Conservation (phyloP, 257 asterid species). For the Nyctanthes arbortristis region DNA sequence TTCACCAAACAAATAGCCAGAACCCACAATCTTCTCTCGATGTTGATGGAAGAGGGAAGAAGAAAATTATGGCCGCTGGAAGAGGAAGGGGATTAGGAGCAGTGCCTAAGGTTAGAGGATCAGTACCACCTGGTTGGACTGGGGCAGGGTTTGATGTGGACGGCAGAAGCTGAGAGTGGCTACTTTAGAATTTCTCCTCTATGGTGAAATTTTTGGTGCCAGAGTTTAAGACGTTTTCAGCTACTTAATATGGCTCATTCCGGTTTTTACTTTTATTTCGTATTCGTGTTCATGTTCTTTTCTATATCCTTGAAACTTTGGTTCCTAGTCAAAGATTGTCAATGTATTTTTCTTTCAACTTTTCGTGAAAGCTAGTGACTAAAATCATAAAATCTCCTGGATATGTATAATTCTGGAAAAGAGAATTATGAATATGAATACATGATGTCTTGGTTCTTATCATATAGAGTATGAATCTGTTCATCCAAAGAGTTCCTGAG, state of each 20-base stretch:
- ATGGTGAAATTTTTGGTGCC: not conserved
- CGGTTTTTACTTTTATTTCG: not conserved
- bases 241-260: not conserved
- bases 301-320: not conserved
- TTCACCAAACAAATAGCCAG: slow-evolving; percentile 38
- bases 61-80: slow-evolving; percentile 58
- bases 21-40: slow-evolving; percentile 45
- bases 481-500: too few species aligned
- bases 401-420: too few species aligned
- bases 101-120: slow-evolving; percentile 67
- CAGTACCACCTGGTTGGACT: slow-evolving; percentile 79
- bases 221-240: not conserved
- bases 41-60: slow-evolving; percentile 62
- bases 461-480: too few species aligned
- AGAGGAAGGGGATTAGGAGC: slow-evolving; percentile 77
- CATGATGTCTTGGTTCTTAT: too few species aligned
- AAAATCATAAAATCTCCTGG: too few species aligned
- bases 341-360: too few species aligned
- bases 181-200: not conserved
- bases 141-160: slow-evolving; percentile 92
- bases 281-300: too few species aligned
- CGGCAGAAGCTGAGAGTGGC: slow-evolving; percentile 55
- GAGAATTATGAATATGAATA: too few species aligned
- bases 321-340: not conserved
- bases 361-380: too few species aligned